Evolutionary conservation across 2,329 filamentous ascomycete species (phyloP).

Genomic region (Ophiostoma perfectum): DNA sequence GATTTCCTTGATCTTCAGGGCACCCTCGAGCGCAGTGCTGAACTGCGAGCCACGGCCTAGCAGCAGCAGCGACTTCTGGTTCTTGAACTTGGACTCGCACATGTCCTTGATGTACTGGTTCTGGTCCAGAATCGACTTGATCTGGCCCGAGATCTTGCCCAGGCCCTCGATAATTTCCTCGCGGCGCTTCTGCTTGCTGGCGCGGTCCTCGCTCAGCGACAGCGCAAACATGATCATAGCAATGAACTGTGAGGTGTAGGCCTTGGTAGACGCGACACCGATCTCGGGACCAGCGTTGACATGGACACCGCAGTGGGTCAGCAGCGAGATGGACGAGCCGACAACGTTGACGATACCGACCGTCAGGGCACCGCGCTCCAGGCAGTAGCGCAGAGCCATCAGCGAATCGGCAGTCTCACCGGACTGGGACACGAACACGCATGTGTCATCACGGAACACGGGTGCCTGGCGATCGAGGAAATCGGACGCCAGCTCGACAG

Average conservation of each 20-base stretch:
- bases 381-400: slow-evolving; percentile 93
- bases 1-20: slow-evolving; percentile 99
- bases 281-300: slow-evolving; percentile 99
- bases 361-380: slow-evolving; percentile 93
- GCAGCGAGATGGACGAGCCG: slow-evolving; percentile 92
- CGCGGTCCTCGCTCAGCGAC: slow-evolving; percentile 91
- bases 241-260: slow-evolving; percentile 98
- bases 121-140: slow-evolving; percentile 84
- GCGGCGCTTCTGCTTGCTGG: slow-evolving; percentile 85
- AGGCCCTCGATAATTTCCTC: slow-evolving; percentile 97
- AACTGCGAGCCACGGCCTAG: slow-evolving; percentile 94
- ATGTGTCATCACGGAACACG: slow-evolving; percentile 98
- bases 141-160: slow-evolving; percentile 79
- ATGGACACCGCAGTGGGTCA: slow-evolving; percentile 99
- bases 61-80: slow-evolving; percentile 92
- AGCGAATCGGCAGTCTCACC: slow-evolving; percentile 97
- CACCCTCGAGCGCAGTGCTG: slow-evolving; percentile 93
- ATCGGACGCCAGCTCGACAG: slow-evolving; percentile 94
- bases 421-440: slow-evolving; percentile 97
- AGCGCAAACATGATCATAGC: slow-evolving; percentile 99
- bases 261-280: slow-evolving; percentile 97
- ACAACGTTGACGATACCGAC: slow-evolving; percentile 99
- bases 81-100: slow-evolving; percentile 86
- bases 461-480: slow-evolving; percentile 95
- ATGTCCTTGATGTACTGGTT: slow-evolving; percentile 92